A percentile compares a stretch with the other conserved stretches of the same genome.
These are phyloP conservation scores for Cerioporus squamosus DNA, from an alignment of 1,284 basidiomycete genomes.

Conservation along the genomic window DNA sequence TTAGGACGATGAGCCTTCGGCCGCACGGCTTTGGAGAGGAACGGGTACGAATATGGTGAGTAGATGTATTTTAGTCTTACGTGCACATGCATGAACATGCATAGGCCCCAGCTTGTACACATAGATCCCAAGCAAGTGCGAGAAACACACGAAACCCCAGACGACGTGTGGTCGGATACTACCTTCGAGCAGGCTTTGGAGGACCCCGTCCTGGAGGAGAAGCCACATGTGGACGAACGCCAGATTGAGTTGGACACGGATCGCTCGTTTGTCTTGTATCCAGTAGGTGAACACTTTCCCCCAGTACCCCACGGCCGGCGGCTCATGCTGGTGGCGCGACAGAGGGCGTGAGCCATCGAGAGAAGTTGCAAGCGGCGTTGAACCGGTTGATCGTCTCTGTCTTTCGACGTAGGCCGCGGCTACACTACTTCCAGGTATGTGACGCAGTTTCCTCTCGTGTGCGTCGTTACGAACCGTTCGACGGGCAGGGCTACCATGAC, in stretches of 20 bases:
- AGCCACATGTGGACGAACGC: constrained; percentile 75
- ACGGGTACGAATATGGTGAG: constrained; percentile 63
- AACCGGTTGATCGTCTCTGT: constrained; percentile 77
- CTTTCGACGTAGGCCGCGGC: constrained; percentile 71
- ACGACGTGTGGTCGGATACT: constrained; percentile 1
- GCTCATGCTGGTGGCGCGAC: neutral
- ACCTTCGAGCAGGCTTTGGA: neutral
- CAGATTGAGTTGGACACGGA: constrained; percentile 89
- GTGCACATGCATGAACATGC: constrained; percentile 20
- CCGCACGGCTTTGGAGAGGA: constrained; percentile 67
- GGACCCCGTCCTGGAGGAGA: neutral
- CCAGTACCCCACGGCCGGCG: constrained; percentile 5
- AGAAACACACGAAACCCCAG: constrained; percentile 5
- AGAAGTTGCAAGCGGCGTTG: constrained; percentile 66
- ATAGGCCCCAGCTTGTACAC: constrained; percentile 53
- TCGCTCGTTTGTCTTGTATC: constrained; percentile 88
- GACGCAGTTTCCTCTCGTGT: neutral
- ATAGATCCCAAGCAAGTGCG: constrained; percentile 22
- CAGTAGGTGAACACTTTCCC: constrained; percentile 65
- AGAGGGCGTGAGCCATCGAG: constrained; percentile 41
- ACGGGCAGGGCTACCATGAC: constrained; percentile 85
- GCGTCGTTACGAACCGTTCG: neutral
- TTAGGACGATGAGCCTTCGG: constrained; percentile 53
- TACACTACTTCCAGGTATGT: constrained; percentile 86
- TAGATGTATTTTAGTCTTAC: constrained; percentile 11